Evolutionary conservation across 2,329 filamentous ascomycete species (phyloP).

Genomic region (Diaporthe vaccinii): DNA sequence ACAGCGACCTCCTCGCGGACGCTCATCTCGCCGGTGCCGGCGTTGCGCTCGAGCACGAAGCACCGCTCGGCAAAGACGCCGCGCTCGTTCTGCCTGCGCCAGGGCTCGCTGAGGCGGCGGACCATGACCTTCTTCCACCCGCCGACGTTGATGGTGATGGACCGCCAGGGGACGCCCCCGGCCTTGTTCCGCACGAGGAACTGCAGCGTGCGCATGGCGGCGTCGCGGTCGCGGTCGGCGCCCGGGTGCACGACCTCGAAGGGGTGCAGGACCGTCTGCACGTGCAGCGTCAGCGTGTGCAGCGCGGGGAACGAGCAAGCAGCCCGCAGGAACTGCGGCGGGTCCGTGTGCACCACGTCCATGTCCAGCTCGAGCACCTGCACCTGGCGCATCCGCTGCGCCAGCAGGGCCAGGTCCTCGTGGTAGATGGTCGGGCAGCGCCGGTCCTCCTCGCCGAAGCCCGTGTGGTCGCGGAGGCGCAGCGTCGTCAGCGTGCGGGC

Average conservation of each 20-base stretch:
- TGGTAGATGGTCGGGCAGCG: slow-evolving; percentile 57
- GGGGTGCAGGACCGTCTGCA: slow-evolving; percentile 57
- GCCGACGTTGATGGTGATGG: slow-evolving; percentile 61
- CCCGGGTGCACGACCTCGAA: slow-evolving; percentile 46
- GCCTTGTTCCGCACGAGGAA: slow-evolving; percentile 50
- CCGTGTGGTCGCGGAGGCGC: slow-evolving; percentile 60
- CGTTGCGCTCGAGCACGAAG: slow-evolving; percentile 55
- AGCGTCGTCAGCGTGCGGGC: slow-evolving; percentile 54
- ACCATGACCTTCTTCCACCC: slow-evolving; percentile 62
- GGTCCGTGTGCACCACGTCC: slow-evolving; percentile 55
- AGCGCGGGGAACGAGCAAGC: slow-evolving; percentile 56
- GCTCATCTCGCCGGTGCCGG: slow-evolving; percentile 38
- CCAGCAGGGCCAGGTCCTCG: slow-evolving; percentile 52
- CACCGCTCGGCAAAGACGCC: slow-evolving; percentile 63
- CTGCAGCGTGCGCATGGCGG: slow-evolving; percentile 51
- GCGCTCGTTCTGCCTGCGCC: slow-evolving; percentile 55
- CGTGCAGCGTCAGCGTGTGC: slow-evolving; percentile 58
- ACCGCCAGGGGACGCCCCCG: slow-evolving; percentile 50
- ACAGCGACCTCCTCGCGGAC: slow-evolving; percentile 46
- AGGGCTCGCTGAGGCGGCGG: slow-evolving; percentile 56
- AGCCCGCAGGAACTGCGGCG: slow-evolving; percentile 53
- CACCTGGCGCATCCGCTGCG: slow-evolving; percentile 50
- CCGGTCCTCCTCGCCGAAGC: slow-evolving; percentile 58
- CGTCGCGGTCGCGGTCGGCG: slow-evolving; percentile 55
- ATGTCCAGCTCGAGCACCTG: slow-evolving; percentile 62